Evolutionary conservation across 257 asterid species (phyloP), one percentile per base, ranked within the genome.

Genomic region (Thymus quinquecostatus): DNA sequence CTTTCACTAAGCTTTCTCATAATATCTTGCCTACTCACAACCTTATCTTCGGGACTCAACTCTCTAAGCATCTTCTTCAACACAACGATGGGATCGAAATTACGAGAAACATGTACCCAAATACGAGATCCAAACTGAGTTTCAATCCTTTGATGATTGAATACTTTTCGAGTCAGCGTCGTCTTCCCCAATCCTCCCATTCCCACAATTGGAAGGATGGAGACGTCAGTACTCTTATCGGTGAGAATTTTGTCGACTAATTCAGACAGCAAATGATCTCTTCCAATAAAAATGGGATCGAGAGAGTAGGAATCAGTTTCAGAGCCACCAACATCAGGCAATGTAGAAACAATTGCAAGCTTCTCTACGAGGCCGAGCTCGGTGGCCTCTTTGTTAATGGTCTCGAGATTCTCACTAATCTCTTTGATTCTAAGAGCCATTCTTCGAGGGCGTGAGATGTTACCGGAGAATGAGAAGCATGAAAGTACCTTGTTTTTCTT

Each of bases 161-260:
- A 55, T 13, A 55, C n/a, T 28, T 55, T 28, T n/a, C 60, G 13
- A 55, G 55, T 4, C 55, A 49, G n/a, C 27, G 55, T 49, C 28
- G 55, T 28, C 38, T 55, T 30, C 62, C 62, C 62, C 62, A 57
- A 9, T 11, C 62, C 62, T 2, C 41, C 62, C 62, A 57, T 57
- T 57, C 62, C 62, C n/a, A n/a, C n/a, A n/a, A n/a, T n/a, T n/a
- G n/a, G n/a, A n/a, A n/a, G n/a, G n/a, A 28, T 29, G 41, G 62
- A 47, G 10, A 47, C 10, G 13, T 2, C n/a, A 47, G 4, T n/a
- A 14, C 0, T 9, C n/a, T 2, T 47, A 1, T 47, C 2, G 13
- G 0, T 8, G 10, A 8, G 1, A 41, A 2, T 47, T 12, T 0
- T 7, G 12, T 60, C 45, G 1, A 38, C 48, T 36, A 60, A 1